Evolutionary conservation across 2,329 filamentous ascomycete species (phyloP), one percentile per base, ranked within the genome.

Genomic region (Verticillium albo-atrum): DNA sequence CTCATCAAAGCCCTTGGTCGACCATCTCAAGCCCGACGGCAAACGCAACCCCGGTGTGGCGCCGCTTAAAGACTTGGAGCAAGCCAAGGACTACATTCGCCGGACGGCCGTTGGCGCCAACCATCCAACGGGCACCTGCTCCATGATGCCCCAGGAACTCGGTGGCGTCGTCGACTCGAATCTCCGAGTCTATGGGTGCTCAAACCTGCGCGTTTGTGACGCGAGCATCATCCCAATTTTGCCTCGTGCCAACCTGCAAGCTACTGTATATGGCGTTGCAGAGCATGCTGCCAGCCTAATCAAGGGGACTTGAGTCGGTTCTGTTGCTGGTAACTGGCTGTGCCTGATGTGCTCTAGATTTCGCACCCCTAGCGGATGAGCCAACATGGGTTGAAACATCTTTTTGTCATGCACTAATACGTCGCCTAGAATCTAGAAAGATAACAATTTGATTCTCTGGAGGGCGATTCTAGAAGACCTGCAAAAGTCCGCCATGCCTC

Each of bases 141-240:
- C 77, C n/a, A 82, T 82, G 80, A 82, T 82, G 80, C 77, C 78
- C 3, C 67, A 69, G 28, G 74, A 75, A 32, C 67, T 72, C 4
- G 77, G 76, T 6, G 79, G 79, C 50, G 79, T 82, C 2, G 79
- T 81, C 2, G 75, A 79, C 60, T 65, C 72, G n/a, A 66, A 73
- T 30, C 66, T 81, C 32, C 67, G 72, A 35, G 79, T 82, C 0
- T 78, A 79, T 59, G 79, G 79, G 2, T 74, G 72, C 14, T 68
- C 70, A 54, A 75, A 77, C 52, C 66, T 82, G 53, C 71, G 79
- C 23, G 68, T 82, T 34, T 77, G 77, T 6, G 79, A 82, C 64
- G 75, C 77, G 5, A 76, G 75, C 26, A 70, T 80, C 42, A 74
- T 79, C 28, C 78, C 78, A 6, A 65, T 79, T 27, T 70, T 76